Percentiles rank a stretch among this genome's conserved stretches.
Conservation (phyloP, 2,329 filamentous ascomycete species). For the Epichloe festucae region DNA sequence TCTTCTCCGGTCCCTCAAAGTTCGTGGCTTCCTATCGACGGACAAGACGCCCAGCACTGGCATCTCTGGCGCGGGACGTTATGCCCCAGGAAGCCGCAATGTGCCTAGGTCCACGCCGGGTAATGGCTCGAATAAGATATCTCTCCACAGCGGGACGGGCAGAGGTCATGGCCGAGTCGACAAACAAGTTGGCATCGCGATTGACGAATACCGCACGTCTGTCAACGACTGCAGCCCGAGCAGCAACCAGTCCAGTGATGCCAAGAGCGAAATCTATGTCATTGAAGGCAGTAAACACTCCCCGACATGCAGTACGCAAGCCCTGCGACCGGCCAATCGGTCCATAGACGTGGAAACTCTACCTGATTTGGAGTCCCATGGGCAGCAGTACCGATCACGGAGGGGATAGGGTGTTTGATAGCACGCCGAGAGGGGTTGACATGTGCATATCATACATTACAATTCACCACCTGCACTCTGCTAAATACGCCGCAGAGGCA, state of each 20-base stretch:
- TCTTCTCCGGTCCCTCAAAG: constrained; percentile 33
- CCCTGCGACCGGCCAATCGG: constrained; percentile 9
- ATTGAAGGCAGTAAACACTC: constrained; percentile 19
- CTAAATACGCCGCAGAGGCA: background rate
- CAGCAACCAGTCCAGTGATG: background rate
- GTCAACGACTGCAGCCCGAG: background rate
- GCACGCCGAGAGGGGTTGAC: background rate
- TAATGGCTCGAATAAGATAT: constrained; percentile 24
- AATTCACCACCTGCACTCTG: background rate
- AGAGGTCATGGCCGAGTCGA: background rate
- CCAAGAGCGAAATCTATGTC: constrained; percentile 22
- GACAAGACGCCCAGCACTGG: constrained; percentile 21
- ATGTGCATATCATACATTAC: background rate
- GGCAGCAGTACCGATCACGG: constrained; percentile 12
- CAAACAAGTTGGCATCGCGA: constrained; percentile 8
- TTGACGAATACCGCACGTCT: constrained; percentile 8
- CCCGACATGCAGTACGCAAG: constrained; percentile 12
- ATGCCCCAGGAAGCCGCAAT: constrained; percentile 16
- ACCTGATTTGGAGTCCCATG: constrained; percentile 18
- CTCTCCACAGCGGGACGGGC: constrained; percentile 16
- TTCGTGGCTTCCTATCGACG: constrained; percentile 33
- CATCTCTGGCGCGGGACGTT: constrained; percentile 14
- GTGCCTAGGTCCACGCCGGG: constrained; percentile 15
- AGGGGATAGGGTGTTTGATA: constrained; percentile 6
- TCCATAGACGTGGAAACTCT: constrained; percentile 15